Base-by-base conservation (phyloP, 2,329 filamentous ascomycete genomes). In the Curvularia spicifera region DNA sequence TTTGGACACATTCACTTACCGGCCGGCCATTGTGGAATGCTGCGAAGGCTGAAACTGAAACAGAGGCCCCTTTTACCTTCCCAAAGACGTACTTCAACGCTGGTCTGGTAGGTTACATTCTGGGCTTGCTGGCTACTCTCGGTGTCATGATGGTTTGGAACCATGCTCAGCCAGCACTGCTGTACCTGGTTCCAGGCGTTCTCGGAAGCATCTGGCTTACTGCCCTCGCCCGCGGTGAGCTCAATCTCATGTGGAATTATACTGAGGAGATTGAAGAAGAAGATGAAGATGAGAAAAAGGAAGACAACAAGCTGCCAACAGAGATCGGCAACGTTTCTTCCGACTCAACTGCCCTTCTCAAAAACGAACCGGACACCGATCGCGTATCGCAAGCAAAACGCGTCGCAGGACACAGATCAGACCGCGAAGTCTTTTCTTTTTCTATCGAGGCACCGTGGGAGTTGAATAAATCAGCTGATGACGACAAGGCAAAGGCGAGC, bases 141-240 rank as follows among this genome's bases (percentile, higher is more conserved):
- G 80, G 84, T 0, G 90, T 93, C 68, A 89, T 98, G 78, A 82
- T 93, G 49, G 79, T 91, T 9, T 95, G 87, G 70, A 84, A 89
- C 46, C 91, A 91, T 61, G 91, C 91, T 2, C 94, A 99, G 73
- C 94, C 94, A 0, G 94, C 95, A 7, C 82, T 99, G 31, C 80
- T 99, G 13, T 98, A 98, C 73, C 86, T 99, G 6, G 95, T 98
- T 0, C 94, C 94, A 0, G 89, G 91, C 0, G 91, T 98, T 0
- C 79, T 97, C 5, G 82, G 85, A 1, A 85, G 89, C 1, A 73
- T 95, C 1, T 96, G 91, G 89, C 76, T 87, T 3, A 95, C 90
- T 1, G 94, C 89, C 0, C 66, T 88, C 4, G 73, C 84, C 18
- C 85, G 88, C 10, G 90, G 92, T 2, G 93, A 98, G 71, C 63